A percentile compares a stretch with the other conserved stretches of the same genome.
These are phyloP conservation scores for Vaccinium corymbosum DNA, from an alignment of 148 eudicot genomes.

Conservation along the genomic window DNA sequence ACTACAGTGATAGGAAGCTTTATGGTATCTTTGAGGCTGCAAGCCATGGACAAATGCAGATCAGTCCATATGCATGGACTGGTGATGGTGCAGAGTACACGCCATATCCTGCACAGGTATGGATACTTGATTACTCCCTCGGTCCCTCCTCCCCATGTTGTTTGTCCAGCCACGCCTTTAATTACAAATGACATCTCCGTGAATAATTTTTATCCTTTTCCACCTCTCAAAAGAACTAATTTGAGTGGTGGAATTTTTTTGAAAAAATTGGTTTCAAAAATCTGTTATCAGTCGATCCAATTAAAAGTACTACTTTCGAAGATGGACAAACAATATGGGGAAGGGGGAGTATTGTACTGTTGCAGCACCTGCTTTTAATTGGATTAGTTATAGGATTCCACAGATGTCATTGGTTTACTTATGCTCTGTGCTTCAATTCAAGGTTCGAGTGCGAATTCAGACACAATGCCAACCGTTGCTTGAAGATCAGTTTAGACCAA, in stretches of 20 bases:
- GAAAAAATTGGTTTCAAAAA: neutral
- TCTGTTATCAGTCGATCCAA: neutral
- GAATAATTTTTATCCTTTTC: neutral
- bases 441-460: no score
- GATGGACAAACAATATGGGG: neutral
- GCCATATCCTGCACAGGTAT: conserved; percentile 71
- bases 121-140: neutral
- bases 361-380: no score
- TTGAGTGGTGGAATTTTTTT: neutral
- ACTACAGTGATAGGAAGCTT: neutral
- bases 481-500: conserved; percentile 7
- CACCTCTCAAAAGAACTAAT: neutral
- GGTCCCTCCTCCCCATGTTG: neutral
- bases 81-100: conserved; percentile 38
- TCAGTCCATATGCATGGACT: conserved; percentile 35
- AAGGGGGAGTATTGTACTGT: neutral
- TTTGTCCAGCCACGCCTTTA: neutral
- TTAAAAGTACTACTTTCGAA: neutral
- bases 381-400: no score
- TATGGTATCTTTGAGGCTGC: neutral
- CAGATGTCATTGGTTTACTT: no score
- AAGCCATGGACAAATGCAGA: neutral
- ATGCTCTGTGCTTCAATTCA: no score
- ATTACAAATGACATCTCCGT: neutral
- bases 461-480: neutral